Evolutionary conservation across 768 basidiomycete species (phyloP).

Genomic region (Boletus tomentosulus): DNA sequence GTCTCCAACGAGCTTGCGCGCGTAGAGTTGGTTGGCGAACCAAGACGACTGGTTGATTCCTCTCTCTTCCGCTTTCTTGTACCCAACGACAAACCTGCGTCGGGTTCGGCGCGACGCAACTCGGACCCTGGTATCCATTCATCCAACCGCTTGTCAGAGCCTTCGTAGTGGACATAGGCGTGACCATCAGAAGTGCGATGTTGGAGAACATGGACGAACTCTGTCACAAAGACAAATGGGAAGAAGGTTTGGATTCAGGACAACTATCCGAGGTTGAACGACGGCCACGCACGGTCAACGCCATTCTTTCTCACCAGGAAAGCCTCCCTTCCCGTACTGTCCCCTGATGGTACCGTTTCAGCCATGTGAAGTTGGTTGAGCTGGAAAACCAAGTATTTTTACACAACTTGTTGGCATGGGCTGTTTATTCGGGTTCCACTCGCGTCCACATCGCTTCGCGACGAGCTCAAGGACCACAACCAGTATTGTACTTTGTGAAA

Average conservation of each 20-base stretch:
- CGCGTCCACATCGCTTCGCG: not conserved
- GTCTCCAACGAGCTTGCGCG: constrained; percentile 21
- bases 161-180: constrained; percentile 70
- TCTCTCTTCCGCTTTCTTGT: constrained; percentile 32
- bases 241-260: constrained; percentile 7
- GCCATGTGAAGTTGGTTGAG: constrained; percentile 17
- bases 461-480: not conserved
- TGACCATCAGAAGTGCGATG: constrained; percentile 40
- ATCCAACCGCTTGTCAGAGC: constrained; percentile 68
- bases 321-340: constrained; percentile 1
- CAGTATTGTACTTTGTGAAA: not conserved
- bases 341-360: constrained; percentile 11
- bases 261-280: constrained; percentile 9
- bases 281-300: constrained; percentile 33
- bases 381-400: not conserved
- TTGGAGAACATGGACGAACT: constrained; percentile 50
- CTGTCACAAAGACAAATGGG: constrained; percentile 24
- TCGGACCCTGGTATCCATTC: constrained; percentile 59
- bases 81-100: constrained; percentile 12
- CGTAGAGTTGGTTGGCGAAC: constrained; percentile 19
- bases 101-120: constrained; percentile 31
- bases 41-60: constrained; percentile 10
- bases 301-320: constrained; percentile 33
- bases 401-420: not conserved
- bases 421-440: not conserved